Evolutionary conservation across 2,329 filamentous ascomycete genomes (phyloP).

Genomic region (Exophiala viscosa): DNA sequence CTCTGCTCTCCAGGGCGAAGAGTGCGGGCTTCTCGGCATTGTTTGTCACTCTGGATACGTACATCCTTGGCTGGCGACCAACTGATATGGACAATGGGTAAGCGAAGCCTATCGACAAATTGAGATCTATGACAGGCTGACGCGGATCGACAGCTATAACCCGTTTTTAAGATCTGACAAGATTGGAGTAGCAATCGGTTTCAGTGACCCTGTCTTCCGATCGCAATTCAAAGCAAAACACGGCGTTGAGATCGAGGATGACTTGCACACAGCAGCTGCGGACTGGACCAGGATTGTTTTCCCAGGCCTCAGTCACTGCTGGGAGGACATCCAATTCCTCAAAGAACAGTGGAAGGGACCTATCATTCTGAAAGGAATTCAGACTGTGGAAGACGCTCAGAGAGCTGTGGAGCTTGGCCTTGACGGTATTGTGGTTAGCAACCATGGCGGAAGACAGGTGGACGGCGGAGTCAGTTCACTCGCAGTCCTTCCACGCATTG

Average conservation of each 20-base stretch:
- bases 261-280: slow-evolving; percentile 18
- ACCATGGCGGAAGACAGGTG: slow-evolving; percentile 50
- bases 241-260: slow-evolving; percentile 49
- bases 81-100: slow-evolving; percentile 61
- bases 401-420: slow-evolving; percentile 44
- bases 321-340: slow-evolving; percentile 57
- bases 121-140: no score
- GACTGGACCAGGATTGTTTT: slow-evolving; percentile 52
- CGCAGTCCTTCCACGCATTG: slow-evolving; percentile 57
- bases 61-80: slow-evolving; percentile 64
- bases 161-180: slow-evolving; percentile 59
- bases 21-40: slow-evolving; percentile 59
- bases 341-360: slow-evolving; percentile 59
- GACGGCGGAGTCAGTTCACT: slow-evolving; percentile 50
- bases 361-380: slow-evolving; percentile 60
- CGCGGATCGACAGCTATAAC: slow-evolving; percentile 61
- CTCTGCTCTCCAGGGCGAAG: slow-evolving; percentile 58
- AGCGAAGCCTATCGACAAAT: no score
- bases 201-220: no score
- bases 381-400: slow-evolving; percentile 48
- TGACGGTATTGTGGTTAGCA: slow-evolving; percentile 50
- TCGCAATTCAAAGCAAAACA: no score
- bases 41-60: slow-evolving; percentile 70
- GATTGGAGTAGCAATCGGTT: no score
- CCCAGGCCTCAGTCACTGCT: slow-evolving; percentile 51